These are phyloP conservation scores for Digitaria exilis DNA, from an alignment of 202 grass and related monocot genomes.

Conservation along the genomic window DNA sequence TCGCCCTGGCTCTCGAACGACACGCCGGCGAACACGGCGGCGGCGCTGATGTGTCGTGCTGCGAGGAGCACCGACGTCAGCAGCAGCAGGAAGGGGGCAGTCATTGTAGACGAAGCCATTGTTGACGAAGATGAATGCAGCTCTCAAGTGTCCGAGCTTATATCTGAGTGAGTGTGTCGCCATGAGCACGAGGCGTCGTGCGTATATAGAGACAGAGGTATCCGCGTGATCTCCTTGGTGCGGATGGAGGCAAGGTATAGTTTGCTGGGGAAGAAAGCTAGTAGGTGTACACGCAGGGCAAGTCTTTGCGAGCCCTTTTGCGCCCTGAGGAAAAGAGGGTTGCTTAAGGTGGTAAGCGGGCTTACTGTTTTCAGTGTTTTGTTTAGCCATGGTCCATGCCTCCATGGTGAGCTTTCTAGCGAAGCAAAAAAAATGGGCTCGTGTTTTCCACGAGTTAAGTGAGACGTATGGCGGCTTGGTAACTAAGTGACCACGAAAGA, in stretches of 20 bases:
- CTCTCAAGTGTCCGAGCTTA: not conserved
- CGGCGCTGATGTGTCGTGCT: not conserved
- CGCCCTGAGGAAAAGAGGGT: not conserved
- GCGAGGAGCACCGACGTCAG: slow-evolving; percentile 28
- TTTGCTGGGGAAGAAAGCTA: slow-evolving; percentile 68
- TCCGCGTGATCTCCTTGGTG: not conserved
- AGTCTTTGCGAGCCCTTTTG: slow-evolving; percentile 31
- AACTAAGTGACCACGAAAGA: not conserved
- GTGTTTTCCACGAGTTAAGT: not conserved
- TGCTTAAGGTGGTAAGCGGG: not conserved
- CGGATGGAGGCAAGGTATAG: slow-evolving; percentile 68
- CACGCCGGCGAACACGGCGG: slow-evolving; percentile 31
- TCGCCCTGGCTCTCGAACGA: slow-evolving; percentile 50
- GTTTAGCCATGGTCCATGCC: not conserved
- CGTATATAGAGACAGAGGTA: slow-evolving; percentile 32
- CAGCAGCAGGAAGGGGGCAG: not conserved
- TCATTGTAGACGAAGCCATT: slow-evolving; percentile 19
- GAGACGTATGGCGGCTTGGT: not conserved
- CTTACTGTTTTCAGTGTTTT: not conserved
- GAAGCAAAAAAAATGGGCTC: not conserved
- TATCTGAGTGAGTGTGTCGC: not conserved
- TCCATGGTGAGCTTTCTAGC: no score
- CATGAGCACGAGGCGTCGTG: slow-evolving; percentile 12
- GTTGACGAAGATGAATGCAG: not conserved
- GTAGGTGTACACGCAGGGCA: not conserved